phyloP scores from a whole-genome alignment of 176 grass and related monocot genomes.

The Eragrostis nindensis region DNA sequence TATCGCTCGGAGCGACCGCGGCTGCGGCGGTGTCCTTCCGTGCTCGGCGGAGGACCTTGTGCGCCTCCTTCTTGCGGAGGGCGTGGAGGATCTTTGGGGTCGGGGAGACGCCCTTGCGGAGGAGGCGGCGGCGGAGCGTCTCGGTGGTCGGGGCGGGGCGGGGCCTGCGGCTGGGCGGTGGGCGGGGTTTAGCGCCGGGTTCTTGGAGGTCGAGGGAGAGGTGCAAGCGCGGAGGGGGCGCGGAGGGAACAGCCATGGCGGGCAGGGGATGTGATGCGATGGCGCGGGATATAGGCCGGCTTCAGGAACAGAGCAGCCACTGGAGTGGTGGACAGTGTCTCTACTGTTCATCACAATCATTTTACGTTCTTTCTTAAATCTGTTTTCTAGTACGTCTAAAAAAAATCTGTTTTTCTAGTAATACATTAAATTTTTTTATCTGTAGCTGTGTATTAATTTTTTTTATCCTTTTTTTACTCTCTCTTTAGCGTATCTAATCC shows the following conservation, averaged over 20 bases:
- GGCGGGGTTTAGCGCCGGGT: neutral
- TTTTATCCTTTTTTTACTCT: too few relatives aligned
- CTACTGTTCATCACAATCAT: too few relatives aligned
- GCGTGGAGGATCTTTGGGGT: conserved; percentile 88
- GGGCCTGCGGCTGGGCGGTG: conserved; percentile 1
- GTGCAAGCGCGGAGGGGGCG: conserved; percentile 38
- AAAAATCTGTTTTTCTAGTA: too few relatives aligned
- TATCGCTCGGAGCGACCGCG: neutral
- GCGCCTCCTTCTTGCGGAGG: conserved; percentile 88
- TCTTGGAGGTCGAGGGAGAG: conserved; percentile 41
- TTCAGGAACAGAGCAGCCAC: too few relatives aligned
- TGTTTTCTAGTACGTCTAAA: too few relatives aligned
- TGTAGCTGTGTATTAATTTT: too few relatives aligned
- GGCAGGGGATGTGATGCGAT: neutral
- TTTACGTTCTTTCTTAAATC: too few relatives aligned
- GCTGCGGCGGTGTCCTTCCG: conserved; percentile 59
- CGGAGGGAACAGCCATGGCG: conserved; percentile 44
- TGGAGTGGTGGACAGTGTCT: too few relatives aligned
- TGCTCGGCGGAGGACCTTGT: conserved; percentile 67
- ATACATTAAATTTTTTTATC: too few relatives aligned
- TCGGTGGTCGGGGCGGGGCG: conserved; percentile 47
- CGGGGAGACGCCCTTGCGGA: conserved; percentile 65
- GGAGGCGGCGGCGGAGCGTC: conserved; percentile 66
- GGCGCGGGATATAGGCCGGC: too few relatives aligned
- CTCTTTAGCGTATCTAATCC: too few relatives aligned